A percentile compares a stretch with the other conserved stretches of the same genome.
phyloP scores from a whole-genome alignment of 306 rosid genomes.

The Ziziphus jujuba region DNA sequence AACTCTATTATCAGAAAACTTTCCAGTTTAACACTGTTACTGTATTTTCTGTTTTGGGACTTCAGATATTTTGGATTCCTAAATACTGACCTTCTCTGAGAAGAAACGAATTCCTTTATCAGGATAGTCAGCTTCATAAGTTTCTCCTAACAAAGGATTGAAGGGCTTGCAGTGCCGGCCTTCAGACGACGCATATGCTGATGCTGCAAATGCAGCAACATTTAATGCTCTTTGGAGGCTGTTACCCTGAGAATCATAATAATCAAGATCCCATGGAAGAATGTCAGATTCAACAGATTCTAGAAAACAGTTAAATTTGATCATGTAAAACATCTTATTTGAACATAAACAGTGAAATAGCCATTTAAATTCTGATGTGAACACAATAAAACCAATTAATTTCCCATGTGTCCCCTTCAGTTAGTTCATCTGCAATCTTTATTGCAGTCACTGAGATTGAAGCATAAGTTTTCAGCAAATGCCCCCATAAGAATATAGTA shows the following conservation, averaged over 20 bases:
- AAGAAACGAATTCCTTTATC: constrained; percentile 93
- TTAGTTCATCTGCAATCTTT: not conserved
- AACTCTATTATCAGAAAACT: not conserved
- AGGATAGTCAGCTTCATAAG: constrained; percentile 92
- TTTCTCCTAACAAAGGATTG: constrained; percentile 97
- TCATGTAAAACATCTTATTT: not conserved
- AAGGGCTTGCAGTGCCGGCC: constrained; percentile 97
- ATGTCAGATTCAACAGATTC: constrained; percentile 17
- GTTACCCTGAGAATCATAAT: constrained; percentile 65
- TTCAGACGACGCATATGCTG: constrained; percentile 96
- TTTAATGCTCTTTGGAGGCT: constrained; percentile 72
- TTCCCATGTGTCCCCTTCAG: too few species aligned
- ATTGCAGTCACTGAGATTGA: not conserved
- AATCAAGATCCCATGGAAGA: constrained; percentile 10
- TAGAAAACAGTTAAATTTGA: not conserved
- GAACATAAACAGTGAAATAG: not conserved
- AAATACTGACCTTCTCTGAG: constrained; percentile 84
- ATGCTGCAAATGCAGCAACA: constrained; percentile 97
- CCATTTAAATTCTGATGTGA: too few species aligned
- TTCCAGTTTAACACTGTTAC: not conserved
- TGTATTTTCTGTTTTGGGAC: not conserved
- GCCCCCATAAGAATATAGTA: too few species aligned
- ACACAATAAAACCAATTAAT: too few species aligned
- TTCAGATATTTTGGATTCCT: not conserved
- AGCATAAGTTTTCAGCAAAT: too few species aligned